phyloP scores from a whole-genome alignment of 768 basidiomycete species.

The Serendipita sp. region DNA sequence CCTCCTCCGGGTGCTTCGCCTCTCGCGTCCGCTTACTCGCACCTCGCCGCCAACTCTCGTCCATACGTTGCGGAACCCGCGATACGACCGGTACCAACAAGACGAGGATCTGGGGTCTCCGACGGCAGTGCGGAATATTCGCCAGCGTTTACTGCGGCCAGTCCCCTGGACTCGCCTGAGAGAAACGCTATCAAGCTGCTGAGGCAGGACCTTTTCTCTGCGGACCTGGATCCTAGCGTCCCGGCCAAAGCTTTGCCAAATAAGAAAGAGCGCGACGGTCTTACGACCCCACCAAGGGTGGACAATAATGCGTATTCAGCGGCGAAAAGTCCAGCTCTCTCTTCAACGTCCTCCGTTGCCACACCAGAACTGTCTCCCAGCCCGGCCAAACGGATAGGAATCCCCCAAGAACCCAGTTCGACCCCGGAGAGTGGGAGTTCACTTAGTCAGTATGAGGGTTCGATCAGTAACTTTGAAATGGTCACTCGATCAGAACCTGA shows the following conservation, averaged over 20 bases:
- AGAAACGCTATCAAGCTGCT: not conserved
- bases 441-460: not conserved
- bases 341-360: not conserved
- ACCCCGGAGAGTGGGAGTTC: not conserved
- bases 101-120: not conserved
- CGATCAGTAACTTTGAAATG: not conserved
- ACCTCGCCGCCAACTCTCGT: not conserved
- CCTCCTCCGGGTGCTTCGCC: not conserved
- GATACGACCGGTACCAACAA: not conserved
- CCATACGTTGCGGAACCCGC: not conserved
- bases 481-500: not conserved
- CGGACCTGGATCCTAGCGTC: not conserved
- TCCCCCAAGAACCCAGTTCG: not conserved
- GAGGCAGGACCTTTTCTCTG: not conserved
- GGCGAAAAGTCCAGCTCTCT: not conserved
- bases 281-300: too few species aligned
- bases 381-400: not conserved
- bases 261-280: too few species aligned
- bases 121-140: not conserved
- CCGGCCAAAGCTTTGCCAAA: not conserved
- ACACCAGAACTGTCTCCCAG: constrained; percentile 2
- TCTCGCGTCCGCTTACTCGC: not conserved
- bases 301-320: too few species aligned
- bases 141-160: not conserved
- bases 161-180: not conserved